Conservation (phyloP, 1,139 yeast species). For the Zygosaccharomyces pseudobailii region DNA sequence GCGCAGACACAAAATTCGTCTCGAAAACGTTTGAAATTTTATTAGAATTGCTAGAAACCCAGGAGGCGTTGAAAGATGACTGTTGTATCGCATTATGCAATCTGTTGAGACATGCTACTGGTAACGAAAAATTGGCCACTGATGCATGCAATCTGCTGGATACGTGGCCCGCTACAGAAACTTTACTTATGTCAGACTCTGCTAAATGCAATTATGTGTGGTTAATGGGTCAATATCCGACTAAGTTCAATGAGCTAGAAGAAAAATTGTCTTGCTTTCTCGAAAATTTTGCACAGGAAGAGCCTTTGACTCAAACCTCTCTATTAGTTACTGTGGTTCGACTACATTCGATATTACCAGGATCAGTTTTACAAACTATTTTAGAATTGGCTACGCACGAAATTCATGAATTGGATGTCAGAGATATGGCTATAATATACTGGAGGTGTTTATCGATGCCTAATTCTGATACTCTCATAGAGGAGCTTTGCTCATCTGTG, state of each 20-base stretch:
- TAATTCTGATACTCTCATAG: slow-evolving; percentile 24
- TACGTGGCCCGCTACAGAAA: slow-evolving; percentile 29
- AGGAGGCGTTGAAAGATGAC: slow-evolving; percentile 77
- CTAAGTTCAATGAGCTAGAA: slow-evolving; percentile 54
- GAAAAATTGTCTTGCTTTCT: slow-evolving; percentile 47
- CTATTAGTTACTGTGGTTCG: slow-evolving; percentile 77
- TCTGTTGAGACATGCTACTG: slow-evolving; percentile 74
- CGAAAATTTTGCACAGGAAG: slow-evolving; percentile 64
- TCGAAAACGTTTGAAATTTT: slow-evolving; percentile 69
- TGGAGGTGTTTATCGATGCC: slow-evolving; percentile 85
- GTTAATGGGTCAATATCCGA: slow-evolving; percentile 86
- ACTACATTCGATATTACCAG: slow-evolving; percentile 43
- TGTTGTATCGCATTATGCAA: slow-evolving; percentile 73
- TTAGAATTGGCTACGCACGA: slow-evolving; percentile 74
- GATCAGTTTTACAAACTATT: slow-evolving; percentile 58
- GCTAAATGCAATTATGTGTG: slow-evolving; percentile 55
- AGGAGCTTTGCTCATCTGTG: slow-evolving; percentile 38
- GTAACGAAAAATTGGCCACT: slow-evolving; percentile 36
- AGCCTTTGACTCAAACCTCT: slow-evolving; percentile 69
- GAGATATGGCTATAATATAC: slow-evolving; percentile 90
- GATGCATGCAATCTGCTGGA: slow-evolving; percentile 28
- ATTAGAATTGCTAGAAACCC: slow-evolving; percentile 68
- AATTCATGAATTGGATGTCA: slow-evolving; percentile 84
- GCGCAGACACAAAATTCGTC: slow-evolving; percentile 40
- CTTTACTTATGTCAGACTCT: slow-evolving; percentile 24